Evolutionary conservation across 805 yeast genomes (phyloP).

Genomic region (Lipomyces sp.): DNA sequence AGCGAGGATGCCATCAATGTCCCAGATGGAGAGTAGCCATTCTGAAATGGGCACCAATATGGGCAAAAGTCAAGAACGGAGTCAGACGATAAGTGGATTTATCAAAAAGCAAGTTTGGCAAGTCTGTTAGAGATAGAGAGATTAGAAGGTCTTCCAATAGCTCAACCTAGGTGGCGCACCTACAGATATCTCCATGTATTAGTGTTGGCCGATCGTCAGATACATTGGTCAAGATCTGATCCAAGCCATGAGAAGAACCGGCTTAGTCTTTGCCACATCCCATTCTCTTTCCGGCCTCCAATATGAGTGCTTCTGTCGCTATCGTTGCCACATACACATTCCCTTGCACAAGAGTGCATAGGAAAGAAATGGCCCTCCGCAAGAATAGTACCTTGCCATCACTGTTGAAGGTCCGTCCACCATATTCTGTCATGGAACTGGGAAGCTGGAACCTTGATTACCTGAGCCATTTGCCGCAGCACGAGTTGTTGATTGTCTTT

Average conservation of each 20-base stretch:
- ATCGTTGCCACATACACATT: background rate
- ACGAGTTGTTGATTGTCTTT: too few relatives aligned
- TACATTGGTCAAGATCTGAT: background rate
- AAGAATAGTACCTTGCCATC: background rate
- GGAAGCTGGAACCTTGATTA: too few relatives aligned
- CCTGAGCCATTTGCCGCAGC: too few relatives aligned
- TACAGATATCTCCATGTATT: background rate
- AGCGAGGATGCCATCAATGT: too few relatives aligned
- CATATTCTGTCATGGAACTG: too few relatives aligned
- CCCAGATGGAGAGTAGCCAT: too few relatives aligned
- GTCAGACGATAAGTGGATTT: background rate
- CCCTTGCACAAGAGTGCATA: background rate
- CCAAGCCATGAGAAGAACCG: background rate
- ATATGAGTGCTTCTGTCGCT: background rate
- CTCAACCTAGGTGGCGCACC: background rate
- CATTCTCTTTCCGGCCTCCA: background rate
- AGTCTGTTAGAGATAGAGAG: background rate
- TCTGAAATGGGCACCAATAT: too few relatives aligned
- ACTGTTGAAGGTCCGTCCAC: too few relatives aligned
- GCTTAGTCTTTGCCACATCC: background rate
- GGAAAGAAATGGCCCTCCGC: background rate
- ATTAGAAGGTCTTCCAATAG: background rate
- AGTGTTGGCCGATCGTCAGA: background rate
- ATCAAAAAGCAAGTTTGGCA: background rate
- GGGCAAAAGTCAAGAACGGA: background rate